Evolutionary conservation across 2,329 filamentous ascomycete genomes (phyloP), one percentile per base, ranked within the genome.

Genomic region (Elsinoe perseae): DNA sequence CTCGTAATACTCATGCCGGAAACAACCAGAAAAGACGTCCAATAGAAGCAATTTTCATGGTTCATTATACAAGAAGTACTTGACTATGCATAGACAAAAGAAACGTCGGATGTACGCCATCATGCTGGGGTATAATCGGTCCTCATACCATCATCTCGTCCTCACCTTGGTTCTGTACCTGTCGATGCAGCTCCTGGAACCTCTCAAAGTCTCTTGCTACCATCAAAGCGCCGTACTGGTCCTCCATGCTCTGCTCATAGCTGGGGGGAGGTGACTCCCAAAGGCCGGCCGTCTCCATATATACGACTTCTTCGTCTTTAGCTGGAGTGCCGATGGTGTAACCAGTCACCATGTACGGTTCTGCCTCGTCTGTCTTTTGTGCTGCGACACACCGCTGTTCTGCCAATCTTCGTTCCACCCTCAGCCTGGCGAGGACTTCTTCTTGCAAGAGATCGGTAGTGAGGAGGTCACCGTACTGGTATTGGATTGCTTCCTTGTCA

Each of bases 261-360:
- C 48, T 52, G 30, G 48, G 48, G 18, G 48, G 48, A n/a, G 48
- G 48, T 18, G 48, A 52, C 16, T 52, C 48, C 48, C 48, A 52
- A 4, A 52, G 18, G 10, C 48, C 48, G 30, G 30, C 28, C 9
- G 25, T 52, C 7, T 52, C 48, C 32, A 38, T 52, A n/a, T 36
- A 52, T 2, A 52, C 30, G 9, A 20, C 48, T 10, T 52, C 48
- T 36, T 79, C 75, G 64, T 78, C 46, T 9, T 58, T 50, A n/a
- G 85, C 82, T 57, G 87, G 72, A 65, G 81, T 76, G 64, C 89
- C 86, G 6, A 36, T 20, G 1, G 48, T 52, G 67, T 95, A 95
- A 12, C 90, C 90, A 5, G 82, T 85, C 48, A 81, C 70, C 80
- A 95, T 95, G 70, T 95, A 95, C 0, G 89, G 89, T 70, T 95